Conservation (phyloP, 2,329 filamentous ascomycete species). For the Teratosphaeria gauchensis region DNA sequence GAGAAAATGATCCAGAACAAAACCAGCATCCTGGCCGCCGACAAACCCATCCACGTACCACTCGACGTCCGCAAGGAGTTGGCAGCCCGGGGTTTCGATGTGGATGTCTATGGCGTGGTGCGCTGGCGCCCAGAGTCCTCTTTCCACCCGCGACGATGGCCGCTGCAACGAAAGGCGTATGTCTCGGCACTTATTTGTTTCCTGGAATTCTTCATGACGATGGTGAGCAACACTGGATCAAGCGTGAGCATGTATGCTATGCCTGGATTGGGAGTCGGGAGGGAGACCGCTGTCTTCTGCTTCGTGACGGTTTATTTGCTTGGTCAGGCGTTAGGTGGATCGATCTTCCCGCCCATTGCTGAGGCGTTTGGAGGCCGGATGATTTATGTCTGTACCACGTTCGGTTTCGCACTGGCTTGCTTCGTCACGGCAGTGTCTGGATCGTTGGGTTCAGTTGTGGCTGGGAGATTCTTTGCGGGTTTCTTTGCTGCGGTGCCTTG, state of each 20-base stretch:
- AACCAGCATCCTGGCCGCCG: not conserved
- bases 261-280: slow-evolving; percentile 1
- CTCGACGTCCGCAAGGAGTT: slow-evolving; percentile 3
- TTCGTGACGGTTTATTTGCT: slow-evolving; percentile 22
- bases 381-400: slow-evolving; percentile 27
- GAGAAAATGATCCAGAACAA: not conserved
- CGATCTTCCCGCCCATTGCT: slow-evolving; percentile 31
- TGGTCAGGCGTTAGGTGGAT: slow-evolving; percentile 30
- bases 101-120: slow-evolving; percentile 10
- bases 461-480: not conserved
- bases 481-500: not conserved
- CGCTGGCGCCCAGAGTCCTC: slow-evolving; percentile 8
- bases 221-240: slow-evolving; percentile 11
- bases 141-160: slow-evolving; percentile 8
- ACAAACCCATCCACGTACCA: slow-evolving; percentile 6
- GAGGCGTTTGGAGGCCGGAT: slow-evolving; percentile 29
- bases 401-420: slow-evolving; percentile 26
- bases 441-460: not conserved
- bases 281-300: slow-evolving; percentile 2
- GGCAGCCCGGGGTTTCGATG: slow-evolving; percentile 7
- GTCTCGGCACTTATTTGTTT: slow-evolving; percentile 14
- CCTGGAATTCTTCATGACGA: slow-evolving; percentile 12
- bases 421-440: slow-evolving; percentile 27
- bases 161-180: slow-evolving; percentile 9
- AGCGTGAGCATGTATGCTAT: slow-evolving; percentile 1